Conservation (phyloP, 2,329 filamentous ascomycete genomes). For the Cercospora zeina region DNA sequence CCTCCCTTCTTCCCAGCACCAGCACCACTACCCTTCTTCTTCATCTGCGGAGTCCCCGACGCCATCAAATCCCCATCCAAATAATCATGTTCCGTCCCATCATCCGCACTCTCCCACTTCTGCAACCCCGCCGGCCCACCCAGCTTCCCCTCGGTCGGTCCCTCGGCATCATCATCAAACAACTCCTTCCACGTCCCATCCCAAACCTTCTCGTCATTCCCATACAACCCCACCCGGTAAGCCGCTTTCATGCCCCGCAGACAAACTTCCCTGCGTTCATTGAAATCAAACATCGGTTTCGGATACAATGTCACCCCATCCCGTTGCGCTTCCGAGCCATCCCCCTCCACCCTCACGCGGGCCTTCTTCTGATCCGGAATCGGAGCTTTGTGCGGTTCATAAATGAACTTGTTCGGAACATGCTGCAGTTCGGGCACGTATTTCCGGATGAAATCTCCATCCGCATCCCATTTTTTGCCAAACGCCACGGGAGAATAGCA, state of each 20-base stretch:
- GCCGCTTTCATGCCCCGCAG: constrained; percentile 69
- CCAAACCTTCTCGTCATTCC: constrained; percentile 61
- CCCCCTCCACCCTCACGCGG: constrained; percentile 61
- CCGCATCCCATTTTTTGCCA: constrained; percentile 72
- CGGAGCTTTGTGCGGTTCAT: constrained; percentile 76
- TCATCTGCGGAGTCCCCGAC: constrained; percentile 22
- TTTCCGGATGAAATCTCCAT: constrained; percentile 62
- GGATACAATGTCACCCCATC: constrained; percentile 59
- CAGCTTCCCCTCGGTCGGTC: constrained; percentile 45
- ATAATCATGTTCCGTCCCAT: constrained; percentile 32
- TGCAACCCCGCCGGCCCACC: constrained; percentile 45
- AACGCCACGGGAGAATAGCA: constrained; percentile 66
- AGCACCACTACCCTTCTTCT: constrained; percentile 10
- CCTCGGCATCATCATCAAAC: constrained; percentile 51
- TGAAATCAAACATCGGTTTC: constrained; percentile 76
- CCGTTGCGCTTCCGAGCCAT: constrained; percentile 43
- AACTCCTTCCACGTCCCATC: constrained; percentile 60
- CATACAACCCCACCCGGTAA: constrained; percentile 65
- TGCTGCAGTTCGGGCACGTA: constrained; percentile 58
- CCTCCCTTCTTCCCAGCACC: not conserved
- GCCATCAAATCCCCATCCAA: constrained; percentile 22
- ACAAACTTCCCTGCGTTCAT: constrained; percentile 61
- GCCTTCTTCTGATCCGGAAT: constrained; percentile 68
- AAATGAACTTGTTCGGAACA: constrained; percentile 69
- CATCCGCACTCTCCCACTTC: constrained; percentile 34